Conservation (phyloP, 1,284 basidiomycete genomes). For the Macrocystidia cucumis region DNA sequence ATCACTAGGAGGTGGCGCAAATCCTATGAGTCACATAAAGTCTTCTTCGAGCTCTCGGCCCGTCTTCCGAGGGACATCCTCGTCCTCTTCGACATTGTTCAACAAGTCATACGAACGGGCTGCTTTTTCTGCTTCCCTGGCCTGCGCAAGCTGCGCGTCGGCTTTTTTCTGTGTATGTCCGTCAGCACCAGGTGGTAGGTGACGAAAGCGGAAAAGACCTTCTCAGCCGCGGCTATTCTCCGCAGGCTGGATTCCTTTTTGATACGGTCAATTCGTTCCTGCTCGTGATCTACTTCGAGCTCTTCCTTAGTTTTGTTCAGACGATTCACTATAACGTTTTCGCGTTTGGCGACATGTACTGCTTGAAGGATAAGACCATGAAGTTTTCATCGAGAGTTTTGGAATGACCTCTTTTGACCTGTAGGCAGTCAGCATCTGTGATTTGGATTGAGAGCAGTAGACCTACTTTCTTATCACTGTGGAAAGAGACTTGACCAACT, state of each 20-base stretch:
- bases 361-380: too few species aligned
- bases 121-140: constrained; percentile 69
- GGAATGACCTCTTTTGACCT: constrained; percentile 72
- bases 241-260: constrained; percentile 68
- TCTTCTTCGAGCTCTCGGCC: constrained; percentile 63
- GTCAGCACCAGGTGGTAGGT: background rate
- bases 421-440: background rate
- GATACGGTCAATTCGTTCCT: constrained; percentile 78
- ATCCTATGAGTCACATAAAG: constrained; percentile 39
- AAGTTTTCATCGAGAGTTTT: too few species aligned
- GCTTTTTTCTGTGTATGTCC: constrained; percentile 51
- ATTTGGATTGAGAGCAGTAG: background rate
- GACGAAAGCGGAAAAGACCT: constrained; percentile 35
- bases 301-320: constrained; percentile 93
- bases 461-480: constrained; percentile 76
- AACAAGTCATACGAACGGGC: constrained; percentile 71
- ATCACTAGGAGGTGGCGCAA: too few species aligned
- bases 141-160: constrained; percentile 57
- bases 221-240: constrained; percentile 55
- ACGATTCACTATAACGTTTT: constrained; percentile 89
- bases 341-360: constrained; percentile 77
- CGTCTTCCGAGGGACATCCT: constrained; percentile 37
- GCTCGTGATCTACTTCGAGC: constrained; percentile 84
- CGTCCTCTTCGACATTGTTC: constrained; percentile 46
- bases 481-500: constrained; percentile 91